These are phyloP conservation scores for Funneliformis caledonium DNA, from an alignment of 371 early-diverging fungal genomes.

Conservation along the genomic window DNA sequence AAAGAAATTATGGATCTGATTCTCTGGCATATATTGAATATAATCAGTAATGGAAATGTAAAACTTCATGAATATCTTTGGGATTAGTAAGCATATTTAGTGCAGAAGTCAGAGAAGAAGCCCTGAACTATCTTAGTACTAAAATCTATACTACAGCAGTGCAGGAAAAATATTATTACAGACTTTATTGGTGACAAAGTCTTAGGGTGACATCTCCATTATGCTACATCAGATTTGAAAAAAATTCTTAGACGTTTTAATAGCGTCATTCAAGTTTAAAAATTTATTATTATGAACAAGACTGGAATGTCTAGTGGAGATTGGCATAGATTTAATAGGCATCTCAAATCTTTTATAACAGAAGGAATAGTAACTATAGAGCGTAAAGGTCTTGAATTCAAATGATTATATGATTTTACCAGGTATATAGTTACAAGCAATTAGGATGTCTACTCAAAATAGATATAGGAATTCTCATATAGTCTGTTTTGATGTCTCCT, in stretches of 20 bases:
- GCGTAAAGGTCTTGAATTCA: slow-evolving; percentile 28
- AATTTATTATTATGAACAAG: background rate
- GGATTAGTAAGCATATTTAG: background rate
- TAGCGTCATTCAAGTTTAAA: background rate
- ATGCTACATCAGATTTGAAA: slow-evolving; percentile 2
- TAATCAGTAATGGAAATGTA: background rate
- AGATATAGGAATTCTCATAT: slow-evolving; percentile 24
- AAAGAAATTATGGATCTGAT: background rate
- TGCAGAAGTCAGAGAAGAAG: background rate
- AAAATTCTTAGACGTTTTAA: slow-evolving; percentile 10
- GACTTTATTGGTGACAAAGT: background rate
- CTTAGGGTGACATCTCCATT: background rate
- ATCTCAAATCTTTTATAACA: slow-evolving; percentile 23
- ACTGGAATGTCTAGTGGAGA: background rate
- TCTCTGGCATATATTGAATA: slow-evolving; percentile 10
- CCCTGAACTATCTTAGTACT: slow-evolving; percentile 5
- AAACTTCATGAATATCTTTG: background rate
- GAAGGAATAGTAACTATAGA: slow-evolving; percentile 16
- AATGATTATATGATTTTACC: slow-evolving; percentile 1
- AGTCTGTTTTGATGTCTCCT: slow-evolving; percentile 30
- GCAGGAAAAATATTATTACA: background rate
- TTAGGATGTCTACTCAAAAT: slow-evolving; percentile 20
- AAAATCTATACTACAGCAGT: background rate
- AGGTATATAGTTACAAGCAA: slow-evolving; percentile 30
- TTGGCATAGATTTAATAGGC: background rate